Base-by-base conservation (phyloP, 2,329 filamentous ascomycete genomes). In the Boeremia exigua region DNA sequence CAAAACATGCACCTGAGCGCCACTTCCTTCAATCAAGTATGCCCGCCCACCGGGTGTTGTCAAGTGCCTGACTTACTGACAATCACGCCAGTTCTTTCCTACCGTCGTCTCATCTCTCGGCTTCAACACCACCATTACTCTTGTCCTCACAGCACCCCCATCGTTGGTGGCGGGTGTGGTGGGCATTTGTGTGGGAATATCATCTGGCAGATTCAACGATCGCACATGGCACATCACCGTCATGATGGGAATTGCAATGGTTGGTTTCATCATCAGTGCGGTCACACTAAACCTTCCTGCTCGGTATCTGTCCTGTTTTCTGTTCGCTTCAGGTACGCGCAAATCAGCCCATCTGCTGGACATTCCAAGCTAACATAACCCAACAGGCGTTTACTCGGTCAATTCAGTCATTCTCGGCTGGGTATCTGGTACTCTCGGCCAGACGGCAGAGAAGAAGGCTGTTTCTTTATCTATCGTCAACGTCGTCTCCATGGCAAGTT, bases 1-100 rank as follows among this genome's bases (percentile, higher is more conserved):
- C 80, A 83, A 59, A 82, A 84, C 66, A 80, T 82, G 62, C 81
- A 84, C 62, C 71, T 84, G 14, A 80, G 78, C 0, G 60, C 62
- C 6, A 61, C 83, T 55, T 78, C 79, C 0, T 84, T 84, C 72
- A 75, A 75, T 17, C 60, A 66, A 50, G 59, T 62, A 56, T 2
- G 47, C 39, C 1, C 6, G 4, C 9, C n/a, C 1, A n/a, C 6
- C 6, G 12, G 10, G 6, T 17, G 4, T n/a, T 11, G 4, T 19
- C 15, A 6, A 1, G 8, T 6, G 0, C n/a, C n/a, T n/a, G n/a
- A n/a, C n/a, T n/a, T 12, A 9, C 17, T 42, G 10, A 30, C 4
- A 8, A 23, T 28, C 2, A 12, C 19, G 1, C 4, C 71, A 78
- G 65, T 80, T 78, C 67, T 80, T 77, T 57, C 77, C 75, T 1